A percentile compares a stretch with the other conserved stretches of the same genome.
Evolutionary conservation across 169 alveolate genomes (phyloP).

Genomic region (Eimeria nieschulzi): DNA sequence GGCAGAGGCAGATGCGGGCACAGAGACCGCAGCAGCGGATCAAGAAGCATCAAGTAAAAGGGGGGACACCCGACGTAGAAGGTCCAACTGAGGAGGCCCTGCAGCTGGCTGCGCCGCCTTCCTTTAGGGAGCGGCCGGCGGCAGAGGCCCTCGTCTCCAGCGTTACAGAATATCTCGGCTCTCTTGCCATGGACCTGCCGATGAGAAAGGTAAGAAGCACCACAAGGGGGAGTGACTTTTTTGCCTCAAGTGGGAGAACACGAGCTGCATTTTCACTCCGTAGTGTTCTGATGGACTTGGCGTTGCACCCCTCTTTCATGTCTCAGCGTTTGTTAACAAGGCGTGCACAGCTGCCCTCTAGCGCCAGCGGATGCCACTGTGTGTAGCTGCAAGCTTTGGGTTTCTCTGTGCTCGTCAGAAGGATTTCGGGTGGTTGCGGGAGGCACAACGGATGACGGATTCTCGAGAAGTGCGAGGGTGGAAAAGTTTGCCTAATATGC

Average conservation of each 20-base stretch:
- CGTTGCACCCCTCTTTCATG: no score
- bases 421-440: constrained; percentile 40
- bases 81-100: constrained; percentile 52
- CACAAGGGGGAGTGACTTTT: no score
- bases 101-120: constrained; percentile 53
- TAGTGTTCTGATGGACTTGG: no score
- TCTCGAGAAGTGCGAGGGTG: constrained; percentile 5
- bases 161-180: constrained; percentile 27
- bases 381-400: neutral
- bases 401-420: constrained; percentile 18
- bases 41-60: neutral
- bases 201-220: constrained; percentile 18
- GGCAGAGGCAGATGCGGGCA: constrained; percentile 53
- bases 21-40: constrained; percentile 16
- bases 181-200: constrained; percentile 42
- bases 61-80: constrained; percentile 7
- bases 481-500: no score
- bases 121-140: constrained; percentile 45
- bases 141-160: constrained; percentile 44
- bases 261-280: no score
- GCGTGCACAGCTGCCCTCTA: no score
- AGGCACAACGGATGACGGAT: constrained; percentile 25
- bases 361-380: no score
- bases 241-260: no score
- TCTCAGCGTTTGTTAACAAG: no score